Conservation (phyloP, 129 eudicot genomes). For the Flaveria ramosissima region DNA sequence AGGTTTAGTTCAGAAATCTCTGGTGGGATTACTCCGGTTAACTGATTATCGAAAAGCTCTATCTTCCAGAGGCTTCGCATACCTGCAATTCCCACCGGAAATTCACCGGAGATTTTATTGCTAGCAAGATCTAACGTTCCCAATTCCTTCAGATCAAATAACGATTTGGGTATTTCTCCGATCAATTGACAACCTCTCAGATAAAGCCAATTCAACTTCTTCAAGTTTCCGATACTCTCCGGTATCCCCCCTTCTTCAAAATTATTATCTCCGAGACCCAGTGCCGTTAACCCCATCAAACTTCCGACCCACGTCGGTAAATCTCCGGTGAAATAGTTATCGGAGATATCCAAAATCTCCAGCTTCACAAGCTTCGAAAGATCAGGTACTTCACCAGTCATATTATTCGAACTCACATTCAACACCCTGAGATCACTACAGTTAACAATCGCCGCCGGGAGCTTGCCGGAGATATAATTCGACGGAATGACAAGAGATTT, state of each 20-base stretch:
- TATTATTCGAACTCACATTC: constrained; percentile 58
- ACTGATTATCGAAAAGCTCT: constrained; percentile 62
- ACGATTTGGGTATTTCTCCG: constrained; percentile 69
- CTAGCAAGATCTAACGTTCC: constrained; percentile 58
- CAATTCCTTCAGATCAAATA: constrained; percentile 50
- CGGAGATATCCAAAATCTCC: constrained; percentile 62
- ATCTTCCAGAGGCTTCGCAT: constrained; percentile 57
- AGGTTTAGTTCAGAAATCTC: constrained; percentile 56
- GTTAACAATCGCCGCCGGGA: constrained; percentile 52
- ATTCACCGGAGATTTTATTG: constrained; percentile 60
- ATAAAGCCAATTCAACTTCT: constrained; percentile 57
- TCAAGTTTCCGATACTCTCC: constrained; percentile 56
- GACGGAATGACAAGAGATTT: constrained; percentile 54
- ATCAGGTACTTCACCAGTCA: constrained; percentile 76
- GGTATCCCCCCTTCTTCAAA: constrained; percentile 66
- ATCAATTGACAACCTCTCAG: constrained; percentile 50
- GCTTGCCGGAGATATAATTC: constrained; percentile 53
- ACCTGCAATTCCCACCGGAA: constrained; percentile 52
- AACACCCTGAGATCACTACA: constrained; percentile 61
- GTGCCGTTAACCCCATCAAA: constrained; percentile 49
- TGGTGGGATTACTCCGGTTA: constrained; percentile 72
- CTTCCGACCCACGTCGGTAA: constrained; percentile 78
- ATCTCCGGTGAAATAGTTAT: constrained; percentile 58
- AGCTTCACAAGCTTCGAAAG: constrained; percentile 55
- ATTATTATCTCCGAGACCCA: constrained; percentile 61